These are phyloP conservation scores for Spinacia oleracea DNA, from an alignment of 179 eudicot genomes.

Conservation along the genomic window DNA sequence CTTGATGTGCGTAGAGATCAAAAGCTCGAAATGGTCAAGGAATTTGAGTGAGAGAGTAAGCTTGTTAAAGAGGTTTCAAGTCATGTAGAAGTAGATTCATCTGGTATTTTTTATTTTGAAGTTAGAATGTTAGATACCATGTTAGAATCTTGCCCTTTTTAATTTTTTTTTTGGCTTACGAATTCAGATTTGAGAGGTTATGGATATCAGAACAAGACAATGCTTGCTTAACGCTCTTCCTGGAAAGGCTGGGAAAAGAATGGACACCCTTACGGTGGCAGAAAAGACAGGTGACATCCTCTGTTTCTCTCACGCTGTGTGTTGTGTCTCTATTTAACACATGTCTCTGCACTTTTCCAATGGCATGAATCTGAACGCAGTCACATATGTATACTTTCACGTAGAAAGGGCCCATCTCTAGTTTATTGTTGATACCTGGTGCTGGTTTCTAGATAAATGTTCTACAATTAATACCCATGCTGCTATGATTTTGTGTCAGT, in stretches of 20 bases:
- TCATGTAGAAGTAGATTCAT: neutral
- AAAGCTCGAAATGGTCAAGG: slow-evolving; percentile 84
- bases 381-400: neutral
- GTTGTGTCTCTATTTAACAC: slow-evolving; percentile 5
- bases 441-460: slow-evolving; percentile 9
- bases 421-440: slow-evolving; percentile 15
- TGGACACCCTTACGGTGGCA: slow-evolving; percentile 99
- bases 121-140: neutral
- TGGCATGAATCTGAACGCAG: neutral
- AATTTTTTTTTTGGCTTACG: slow-evolving; percentile 5
- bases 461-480: slow-evolving; percentile 29
- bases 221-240: slow-evolving; percentile 89
- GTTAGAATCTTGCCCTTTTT: neutral
- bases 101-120: neutral
- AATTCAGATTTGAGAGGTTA: slow-evolving; percentile 81
- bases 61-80: neutral
- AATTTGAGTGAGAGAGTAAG: neutral
- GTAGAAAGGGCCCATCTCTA: neutral
- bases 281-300: slow-evolving; percentile 76
- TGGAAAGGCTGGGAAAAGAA: slow-evolving; percentile 95
- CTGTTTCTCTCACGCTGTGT: slow-evolving; percentile 25
- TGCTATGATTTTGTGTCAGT: slow-evolving; percentile 58
- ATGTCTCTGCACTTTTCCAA: neutral
- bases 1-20: slow-evolving; percentile 83
- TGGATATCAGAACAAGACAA: slow-evolving; percentile 96